Evolutionary conservation across 441 rosid species (phyloP), one percentile per base, ranked within the genome.

Genomic region (Gossypium trilobum): DNA sequence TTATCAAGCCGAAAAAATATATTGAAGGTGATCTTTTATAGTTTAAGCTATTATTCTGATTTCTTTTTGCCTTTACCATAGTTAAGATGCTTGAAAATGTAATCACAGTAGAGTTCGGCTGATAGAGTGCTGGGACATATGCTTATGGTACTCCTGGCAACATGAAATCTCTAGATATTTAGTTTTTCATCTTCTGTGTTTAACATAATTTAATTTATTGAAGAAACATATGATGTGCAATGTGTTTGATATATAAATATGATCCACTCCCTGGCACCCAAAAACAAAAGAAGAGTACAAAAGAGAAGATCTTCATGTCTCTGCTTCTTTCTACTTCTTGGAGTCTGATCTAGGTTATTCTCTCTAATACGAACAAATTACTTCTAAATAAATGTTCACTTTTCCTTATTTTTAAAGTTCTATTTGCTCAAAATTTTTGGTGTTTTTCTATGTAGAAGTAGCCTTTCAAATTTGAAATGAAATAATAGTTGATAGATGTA

Each of bases 1-100:
- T 76, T 94, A 62, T 88, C 99, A 10, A 86, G 82, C 82, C 85
- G 85, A 77, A 77, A 87, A 72, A 89, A 90, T 71, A 81, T 92
- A 79, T 82, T 94, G 66, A 86, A 86, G 95, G 98, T 93, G 84
- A 77, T 31, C 39, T 60, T 13, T 71, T 50, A n/a, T 44, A 46
- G n/a, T 29, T 57, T 57, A 63, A 65, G 73, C 62, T 81, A 25
- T 68, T 52, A 42, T 68, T 70, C 60, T 9, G 29, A 68, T 31
- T 42, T 71, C 0, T 31, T 54, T 39, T 22, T 10, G 4, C n/a
- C n/a, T 5, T 46, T 31, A 1, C 39, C 44, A 52, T 9, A 2
- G 14, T 31, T 69, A 31, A 50, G 48, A 31, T 52, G 25, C 50
- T 54, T 1, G 62, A 27, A 59, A 59, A 59, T 57, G 48, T 39